Base-by-base conservation (phyloP, 2,329 filamentous ascomycete genomes). In the Ceratocystis lukuohia region DNA sequence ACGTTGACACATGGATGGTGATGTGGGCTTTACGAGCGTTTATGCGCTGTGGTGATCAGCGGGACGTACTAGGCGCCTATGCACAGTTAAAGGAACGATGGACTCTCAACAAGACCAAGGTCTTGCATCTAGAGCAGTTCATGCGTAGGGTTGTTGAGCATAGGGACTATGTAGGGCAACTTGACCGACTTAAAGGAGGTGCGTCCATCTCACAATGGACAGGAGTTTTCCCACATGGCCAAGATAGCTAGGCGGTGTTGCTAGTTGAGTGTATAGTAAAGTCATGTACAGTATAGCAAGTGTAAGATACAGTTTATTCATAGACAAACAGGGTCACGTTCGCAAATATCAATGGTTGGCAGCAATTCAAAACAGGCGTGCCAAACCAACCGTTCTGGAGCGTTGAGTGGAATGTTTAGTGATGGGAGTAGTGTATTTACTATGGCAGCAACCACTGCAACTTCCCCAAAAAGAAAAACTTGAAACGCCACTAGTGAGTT, bases 21-120 rank as follows among this genome's bases (percentile, higher is more conserved):
- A 78, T 83, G 50, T 85, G 83, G 77, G 78, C 80, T 0, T 72
- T 91, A 46, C 77, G 79, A 57, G 88, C 89, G 2, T 89, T 88
- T 73, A 79, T 80, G 68, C 82, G 79, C 69, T 87, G 84, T 71
- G 78, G 79, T n/a, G 76, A 80, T 1, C 73, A 74, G 25, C 77
- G 81, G 10, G 75, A 78, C 41, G 79, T 86, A 61, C 68, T 84
- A 68, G 75, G 80, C 53, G 80, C 83, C 2, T 91, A 82, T 71
- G 77, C 79, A 28, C 73, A 75, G 28, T 72, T 85, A 66, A 76
- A 75, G 45, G 70, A 73, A 50, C 76, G 80, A 45, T 85, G 82
- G 80, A 71, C 77, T 17, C 73, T 80, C 50, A 72, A 74, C 53
- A 73, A 77, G 33, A 82, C 81, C 64, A 77, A 83, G 75, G 72